Percentiles rank a stretch among this genome's conserved stretches.
Conservation (phyloP, 2,329 filamentous ascomycete genomes). For the Periconia macrospinosa region DNA sequence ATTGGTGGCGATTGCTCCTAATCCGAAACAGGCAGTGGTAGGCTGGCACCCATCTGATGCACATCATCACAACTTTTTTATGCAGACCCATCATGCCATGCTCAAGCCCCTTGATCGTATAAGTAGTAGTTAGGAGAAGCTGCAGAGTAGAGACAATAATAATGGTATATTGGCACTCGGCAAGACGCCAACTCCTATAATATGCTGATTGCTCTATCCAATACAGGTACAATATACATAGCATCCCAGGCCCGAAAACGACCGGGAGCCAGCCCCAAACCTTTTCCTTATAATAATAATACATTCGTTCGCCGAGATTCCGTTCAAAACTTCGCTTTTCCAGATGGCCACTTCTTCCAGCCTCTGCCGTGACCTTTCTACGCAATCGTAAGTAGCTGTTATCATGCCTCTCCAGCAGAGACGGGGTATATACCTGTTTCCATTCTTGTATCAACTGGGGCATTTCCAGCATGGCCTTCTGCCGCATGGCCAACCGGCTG, state of each 20-base stretch:
- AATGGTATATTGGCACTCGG: neutral
- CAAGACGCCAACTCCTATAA: slow-evolving; percentile 1
- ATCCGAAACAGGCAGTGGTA: neutral
- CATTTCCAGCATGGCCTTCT: slow-evolving; percentile 93
- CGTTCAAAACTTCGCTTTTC: slow-evolving; percentile 27
- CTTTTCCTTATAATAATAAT: neutral
- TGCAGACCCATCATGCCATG: neutral
- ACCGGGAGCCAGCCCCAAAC: neutral
- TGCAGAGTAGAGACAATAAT: neutral
- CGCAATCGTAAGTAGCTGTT: slow-evolving; percentile 38
- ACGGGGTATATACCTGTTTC: slow-evolving; percentile 72
- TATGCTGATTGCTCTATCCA: slow-evolving; percentile 7
- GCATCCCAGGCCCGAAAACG: neutral
- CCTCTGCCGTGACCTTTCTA: slow-evolving; percentile 71
- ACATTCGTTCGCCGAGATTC: neutral
- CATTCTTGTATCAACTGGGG: slow-evolving; percentile 86
- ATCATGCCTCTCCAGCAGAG: slow-evolving; percentile 9
- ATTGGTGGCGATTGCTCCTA: slow-evolving; percentile 16
- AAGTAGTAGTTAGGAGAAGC: too few species aligned
- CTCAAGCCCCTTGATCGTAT: neutral
- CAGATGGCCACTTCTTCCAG: slow-evolving; percentile 72
- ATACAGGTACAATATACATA: slow-evolving; percentile 22
- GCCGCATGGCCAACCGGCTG: slow-evolving; percentile 80
- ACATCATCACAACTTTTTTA: neutral
- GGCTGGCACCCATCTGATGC: neutral